Conservation (phyloP, 1,139 yeast genomes). For the Scheffersomyces illinoinensis region DNA sequence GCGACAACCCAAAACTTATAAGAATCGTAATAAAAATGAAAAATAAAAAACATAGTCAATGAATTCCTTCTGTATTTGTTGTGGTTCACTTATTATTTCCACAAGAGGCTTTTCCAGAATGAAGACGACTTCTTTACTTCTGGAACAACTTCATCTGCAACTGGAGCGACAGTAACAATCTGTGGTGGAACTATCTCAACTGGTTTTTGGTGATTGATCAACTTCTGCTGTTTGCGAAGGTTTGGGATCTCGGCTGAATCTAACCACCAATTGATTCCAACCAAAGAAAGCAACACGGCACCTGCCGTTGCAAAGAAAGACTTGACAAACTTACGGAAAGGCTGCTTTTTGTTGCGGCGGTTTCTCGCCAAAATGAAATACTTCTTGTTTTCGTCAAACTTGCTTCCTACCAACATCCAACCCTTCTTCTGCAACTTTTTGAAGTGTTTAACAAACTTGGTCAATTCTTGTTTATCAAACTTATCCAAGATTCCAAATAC, state of each 20-base stretch:
- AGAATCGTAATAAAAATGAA: neutral
- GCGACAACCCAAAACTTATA: neutral
- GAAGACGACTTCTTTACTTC: neutral
- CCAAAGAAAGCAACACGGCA: constrained; percentile 28
- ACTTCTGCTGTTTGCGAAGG: neutral
- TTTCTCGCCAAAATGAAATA: constrained; percentile 35
- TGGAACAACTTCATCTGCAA: neutral
- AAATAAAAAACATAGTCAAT: neutral
- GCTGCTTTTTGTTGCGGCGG: constrained; percentile 6
- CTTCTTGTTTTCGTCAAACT: constrained; percentile 25
- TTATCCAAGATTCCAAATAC: constrained; percentile 45
- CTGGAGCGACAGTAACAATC: neutral
- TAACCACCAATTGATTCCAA: constrained; percentile 27
- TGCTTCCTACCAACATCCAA: constrained; percentile 50
- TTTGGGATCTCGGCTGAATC: constrained; percentile 4
- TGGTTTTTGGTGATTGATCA: neutral
- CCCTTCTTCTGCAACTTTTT: constrained; percentile 36
- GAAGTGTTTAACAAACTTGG: constrained; percentile 26
- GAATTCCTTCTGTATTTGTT: neutral
- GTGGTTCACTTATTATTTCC: constrained; percentile 1
- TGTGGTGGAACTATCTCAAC: neutral
- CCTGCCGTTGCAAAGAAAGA: constrained; percentile 37
- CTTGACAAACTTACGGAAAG: constrained; percentile 19
- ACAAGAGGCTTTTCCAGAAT: constrained; percentile 2
- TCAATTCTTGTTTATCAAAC: constrained; percentile 33